phyloP scores from a whole-genome alignment of 2,329 filamentous ascomycete genomes.

The Zymoseptoria crescenta region DNA sequence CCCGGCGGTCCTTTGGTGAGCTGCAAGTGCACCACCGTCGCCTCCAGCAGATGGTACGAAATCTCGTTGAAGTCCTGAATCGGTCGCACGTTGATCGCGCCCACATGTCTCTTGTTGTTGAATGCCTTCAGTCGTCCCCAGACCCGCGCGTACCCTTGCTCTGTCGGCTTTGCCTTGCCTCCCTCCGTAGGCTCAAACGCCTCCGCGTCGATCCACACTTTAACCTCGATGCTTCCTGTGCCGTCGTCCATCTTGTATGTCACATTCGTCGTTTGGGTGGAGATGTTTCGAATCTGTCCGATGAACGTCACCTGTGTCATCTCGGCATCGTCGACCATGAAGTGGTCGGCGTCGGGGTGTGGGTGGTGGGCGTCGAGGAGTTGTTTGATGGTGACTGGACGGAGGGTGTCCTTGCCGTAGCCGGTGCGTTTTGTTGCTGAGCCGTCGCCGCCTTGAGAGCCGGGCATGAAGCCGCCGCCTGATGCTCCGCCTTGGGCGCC shows the following conservation, averaged over 20 bases:
- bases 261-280: constrained; percentile 79
- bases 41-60: constrained; percentile 84
- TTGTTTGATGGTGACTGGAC: constrained; percentile 94
- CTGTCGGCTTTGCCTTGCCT: constrained; percentile 51
- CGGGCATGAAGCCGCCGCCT: constrained; percentile 53
- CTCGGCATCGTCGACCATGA: constrained; percentile 71
- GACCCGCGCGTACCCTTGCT: constrained; percentile 75
- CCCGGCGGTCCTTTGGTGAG: constrained; percentile 59
- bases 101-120: constrained; percentile 73
- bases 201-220: constrained; percentile 70
- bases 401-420: constrained; percentile 75
- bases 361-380: constrained; percentile 73
- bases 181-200: constrained; percentile 34
- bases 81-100: constrained; percentile 70
- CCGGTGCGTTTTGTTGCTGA: constrained; percentile 39
- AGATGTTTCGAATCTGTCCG: constrained; percentile 82
- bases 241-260: constrained; percentile 94
- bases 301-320: constrained; percentile 72
- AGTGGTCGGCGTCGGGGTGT: constrained; percentile 61
- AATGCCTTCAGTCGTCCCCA: constrained; percentile 80
- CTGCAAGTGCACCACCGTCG: constrained; percentile 78
- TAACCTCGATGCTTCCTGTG: constrained; percentile 80
- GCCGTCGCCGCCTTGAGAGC: constrained; percentile 33
- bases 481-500: constrained; percentile 47
- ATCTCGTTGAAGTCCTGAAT: constrained; percentile 86